These are phyloP conservation scores for Scedosporium dehoogii DNA, from an alignment of 2,329 filamentous ascomycete genomes.

Conservation along the genomic window DNA sequence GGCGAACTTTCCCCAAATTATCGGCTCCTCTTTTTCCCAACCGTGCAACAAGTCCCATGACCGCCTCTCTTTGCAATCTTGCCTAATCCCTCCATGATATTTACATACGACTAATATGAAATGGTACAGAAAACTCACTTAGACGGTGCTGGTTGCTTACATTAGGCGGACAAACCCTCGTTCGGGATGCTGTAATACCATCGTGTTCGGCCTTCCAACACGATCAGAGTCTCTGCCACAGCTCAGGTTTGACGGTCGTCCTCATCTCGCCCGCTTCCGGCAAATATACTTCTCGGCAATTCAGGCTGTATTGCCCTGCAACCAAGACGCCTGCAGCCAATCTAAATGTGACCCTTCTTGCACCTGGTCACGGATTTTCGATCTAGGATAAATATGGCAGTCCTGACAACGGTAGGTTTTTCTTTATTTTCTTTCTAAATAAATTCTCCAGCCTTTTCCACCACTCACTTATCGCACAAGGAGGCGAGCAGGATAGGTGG, in stretches of 20 bases:
- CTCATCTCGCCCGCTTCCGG: neutral
- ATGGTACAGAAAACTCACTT: neutral
- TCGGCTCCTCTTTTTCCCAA: neutral
- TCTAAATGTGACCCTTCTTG: neutral
- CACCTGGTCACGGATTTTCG: conserved; percentile 1
- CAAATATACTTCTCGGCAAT: conserved; percentile 4
- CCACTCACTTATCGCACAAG: neutral
- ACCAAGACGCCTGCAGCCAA: neutral
- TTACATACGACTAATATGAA: neutral
- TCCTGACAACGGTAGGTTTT: neutral
- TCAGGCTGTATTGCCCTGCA: conserved; percentile 1
- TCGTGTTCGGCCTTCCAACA: neutral
- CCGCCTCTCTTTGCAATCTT: neutral
- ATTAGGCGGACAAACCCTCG: neutral
- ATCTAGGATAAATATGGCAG: neutral
- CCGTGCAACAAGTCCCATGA: neutral
- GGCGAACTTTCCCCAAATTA: neutral
- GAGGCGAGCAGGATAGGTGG: neutral
- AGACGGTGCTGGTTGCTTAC: neutral
- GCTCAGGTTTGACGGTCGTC: neutral
- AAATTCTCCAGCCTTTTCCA: neutral
- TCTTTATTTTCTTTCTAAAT: too few relatives aligned
- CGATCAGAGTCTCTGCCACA: neutral
- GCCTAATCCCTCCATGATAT: neutral
- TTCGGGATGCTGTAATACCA: too few relatives aligned